Evolutionary conservation across 495 filamentous ascomycete genomes (phyloP).

Genomic region (Aspergillus wentii): DNA sequence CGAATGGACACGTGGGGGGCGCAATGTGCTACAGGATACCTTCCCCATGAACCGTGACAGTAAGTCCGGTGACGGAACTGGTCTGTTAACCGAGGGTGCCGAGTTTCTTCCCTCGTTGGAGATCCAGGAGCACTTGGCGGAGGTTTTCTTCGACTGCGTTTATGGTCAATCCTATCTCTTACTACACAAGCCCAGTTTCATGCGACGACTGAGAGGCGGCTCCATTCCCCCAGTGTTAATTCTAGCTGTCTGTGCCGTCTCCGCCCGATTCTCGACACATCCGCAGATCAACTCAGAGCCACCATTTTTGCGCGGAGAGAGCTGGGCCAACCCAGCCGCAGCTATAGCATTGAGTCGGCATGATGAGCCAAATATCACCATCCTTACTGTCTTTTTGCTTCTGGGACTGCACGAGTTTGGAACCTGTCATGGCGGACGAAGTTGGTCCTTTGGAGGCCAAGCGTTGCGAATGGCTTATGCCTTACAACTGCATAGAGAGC

Average conservation of each 20-base stretch:
- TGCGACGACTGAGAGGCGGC: conserved; percentile 70
- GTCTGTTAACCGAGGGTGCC: conserved; percentile 70
- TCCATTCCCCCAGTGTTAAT: conserved; percentile 79
- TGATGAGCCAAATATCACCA: conserved; percentile 94
- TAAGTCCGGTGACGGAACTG: conserved; percentile 63
- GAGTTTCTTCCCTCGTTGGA: conserved; percentile 83
- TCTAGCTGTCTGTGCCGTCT: conserved; percentile 86
- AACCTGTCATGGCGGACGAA: conserved; percentile 91
- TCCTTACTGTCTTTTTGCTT: conserved; percentile 80
- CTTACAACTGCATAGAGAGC: conserved; percentile 86
- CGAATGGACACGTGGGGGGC: conserved; percentile 65
- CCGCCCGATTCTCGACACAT: conserved; percentile 93
- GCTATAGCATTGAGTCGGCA: conserved; percentile 81
- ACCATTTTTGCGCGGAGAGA: conserved; percentile 84
- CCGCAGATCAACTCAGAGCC: conserved; percentile 79
- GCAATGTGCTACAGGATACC: conserved; percentile 42
- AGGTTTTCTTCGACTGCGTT: conserved; percentile 93
- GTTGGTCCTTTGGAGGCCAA: conserved; percentile 93
- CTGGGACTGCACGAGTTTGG: conserved; percentile 94
- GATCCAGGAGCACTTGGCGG: conserved; percentile 88
- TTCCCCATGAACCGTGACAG: conserved; percentile 52
- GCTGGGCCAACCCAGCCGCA: conserved; percentile 80
- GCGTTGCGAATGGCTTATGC: conserved; percentile 97
- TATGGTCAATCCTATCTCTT: conserved; percentile 95
- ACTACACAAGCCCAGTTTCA: conserved; percentile 96